Conservation (phyloP, 2,329 filamentous ascomycete genomes). For the Aspergillus sp. region DNA sequence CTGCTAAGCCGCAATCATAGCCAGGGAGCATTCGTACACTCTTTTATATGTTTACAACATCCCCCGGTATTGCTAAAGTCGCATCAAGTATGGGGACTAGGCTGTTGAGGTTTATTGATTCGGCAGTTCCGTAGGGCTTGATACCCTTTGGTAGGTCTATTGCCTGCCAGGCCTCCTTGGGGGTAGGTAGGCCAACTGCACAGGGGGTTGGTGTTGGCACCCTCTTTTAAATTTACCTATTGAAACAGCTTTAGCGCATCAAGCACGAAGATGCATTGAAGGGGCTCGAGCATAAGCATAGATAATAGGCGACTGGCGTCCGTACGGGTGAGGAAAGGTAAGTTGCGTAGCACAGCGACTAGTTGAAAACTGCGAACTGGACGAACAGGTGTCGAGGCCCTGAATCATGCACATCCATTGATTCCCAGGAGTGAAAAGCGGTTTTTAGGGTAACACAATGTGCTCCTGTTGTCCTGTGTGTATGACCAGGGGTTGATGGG, state of each 20-base stretch:
- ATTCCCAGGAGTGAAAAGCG: background rate
- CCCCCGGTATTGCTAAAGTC: background rate
- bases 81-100: conserved; percentile 4
- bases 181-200: conserved; percentile 20
- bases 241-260: conserved; percentile 17
- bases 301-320: background rate
- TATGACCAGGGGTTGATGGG: background rate
- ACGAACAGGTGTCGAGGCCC: background rate
- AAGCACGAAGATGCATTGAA: conserved; percentile 6
- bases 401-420: background rate
- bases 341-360: too few relatives aligned
- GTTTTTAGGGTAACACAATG: background rate
- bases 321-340: background rate
- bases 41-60: conserved; percentile 17
- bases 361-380: background rate
- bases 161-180: conserved; percentile 20
- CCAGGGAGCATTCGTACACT: conserved; percentile 22
- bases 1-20: conserved; percentile 22
- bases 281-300: conserved; percentile 3
- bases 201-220: conserved; percentile 17
- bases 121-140: conserved; percentile 18
- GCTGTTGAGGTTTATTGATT: conserved; percentile 21
- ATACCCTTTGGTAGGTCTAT: conserved; percentile 15
- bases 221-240: conserved; percentile 17
- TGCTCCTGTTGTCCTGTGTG: background rate